phyloP scores from a whole-genome alignment of 2,329 filamentous ascomycete genomes.

The Xylariaceae sp. region DNA sequence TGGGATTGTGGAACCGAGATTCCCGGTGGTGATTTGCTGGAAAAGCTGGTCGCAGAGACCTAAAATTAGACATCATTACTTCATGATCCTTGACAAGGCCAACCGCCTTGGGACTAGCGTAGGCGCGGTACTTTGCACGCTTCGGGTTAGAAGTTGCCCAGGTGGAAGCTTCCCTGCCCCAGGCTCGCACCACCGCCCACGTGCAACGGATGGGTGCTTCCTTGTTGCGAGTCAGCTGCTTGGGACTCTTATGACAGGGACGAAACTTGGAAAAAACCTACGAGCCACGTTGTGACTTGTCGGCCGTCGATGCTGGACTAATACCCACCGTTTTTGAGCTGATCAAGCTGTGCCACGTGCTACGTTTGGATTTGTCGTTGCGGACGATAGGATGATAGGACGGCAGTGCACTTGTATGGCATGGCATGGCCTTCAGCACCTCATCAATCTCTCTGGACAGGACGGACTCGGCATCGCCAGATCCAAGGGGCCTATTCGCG shows the following conservation, averaged over 20 bases:
- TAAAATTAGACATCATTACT: slow-evolving; percentile 19
- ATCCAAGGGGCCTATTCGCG: neutral
- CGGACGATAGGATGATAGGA: neutral
- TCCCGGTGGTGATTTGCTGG: slow-evolving; percentile 19
- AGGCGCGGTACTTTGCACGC: neutral
- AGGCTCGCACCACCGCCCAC: neutral
- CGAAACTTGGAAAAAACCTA: neutral
- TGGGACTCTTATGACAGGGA: neutral
- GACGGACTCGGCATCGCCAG: neutral
- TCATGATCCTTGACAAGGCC: slow-evolving; percentile 8
- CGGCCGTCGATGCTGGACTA: neutral
- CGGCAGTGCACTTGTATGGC: no score
- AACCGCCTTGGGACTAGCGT: slow-evolving; percentile 4
- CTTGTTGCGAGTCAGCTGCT: neutral
- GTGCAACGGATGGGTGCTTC: neutral
- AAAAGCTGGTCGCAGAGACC: slow-evolving; percentile 4
- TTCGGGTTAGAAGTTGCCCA: neutral
- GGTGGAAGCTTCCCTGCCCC: neutral
- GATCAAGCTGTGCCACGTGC: neutral
- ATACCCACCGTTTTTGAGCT: neutral
- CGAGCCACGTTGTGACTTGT: neutral
- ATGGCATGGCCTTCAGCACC: neutral
- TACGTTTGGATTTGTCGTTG: neutral
- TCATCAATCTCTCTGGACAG: neutral
- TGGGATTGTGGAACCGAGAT: slow-evolving; percentile 4